A percentile compares a stretch with the other conserved stretches of the same genome.
phyloP scores from a whole-genome alignment of 352 stramenopile species.

The Albugo candida region DNA sequence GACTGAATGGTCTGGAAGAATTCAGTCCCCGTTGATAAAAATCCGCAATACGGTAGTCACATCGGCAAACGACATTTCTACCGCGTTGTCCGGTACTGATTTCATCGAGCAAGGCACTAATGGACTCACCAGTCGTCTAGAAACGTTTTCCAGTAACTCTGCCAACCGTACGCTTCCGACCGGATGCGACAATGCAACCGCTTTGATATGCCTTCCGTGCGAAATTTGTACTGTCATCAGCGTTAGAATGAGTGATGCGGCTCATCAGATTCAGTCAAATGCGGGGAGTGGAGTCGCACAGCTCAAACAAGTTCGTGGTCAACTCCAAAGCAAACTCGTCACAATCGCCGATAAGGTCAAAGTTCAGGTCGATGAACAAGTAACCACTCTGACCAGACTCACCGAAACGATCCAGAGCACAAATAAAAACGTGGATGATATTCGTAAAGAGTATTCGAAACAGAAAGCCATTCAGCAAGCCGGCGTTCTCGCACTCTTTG shows the following conservation, averaged over 20 bases:
- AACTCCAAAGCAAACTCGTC: constrained; percentile 23
- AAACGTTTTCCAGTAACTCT: constrained; percentile 13
- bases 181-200: constrained; percentile 8
- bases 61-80: constrained; percentile 14
- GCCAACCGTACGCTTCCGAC: constrained; percentile 13
- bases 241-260: constrained; percentile 9
- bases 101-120: constrained; percentile 25
- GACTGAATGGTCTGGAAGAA: constrained; percentile 18
- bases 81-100: constrained; percentile 14
- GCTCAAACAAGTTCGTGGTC: constrained; percentile 14
- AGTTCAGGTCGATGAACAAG: constrained; percentile 16
- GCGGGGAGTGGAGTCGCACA: constrained; percentile 14
- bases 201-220: constrained; percentile 20
- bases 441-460: constrained; percentile 17
- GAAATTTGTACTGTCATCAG: constrained; percentile 20
- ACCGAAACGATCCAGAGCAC: constrained; percentile 15
- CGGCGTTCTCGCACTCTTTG: constrained; percentile 33
- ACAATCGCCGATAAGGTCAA: constrained; percentile 16
- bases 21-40: constrained; percentile 19
- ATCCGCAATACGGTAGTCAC: constrained; percentile 21
- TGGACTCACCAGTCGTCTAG: constrained; percentile 14
- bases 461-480: constrained; percentile 20
- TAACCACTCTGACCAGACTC: constrained; percentile 12
- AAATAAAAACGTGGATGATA: constrained; percentile 14
- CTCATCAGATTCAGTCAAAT: constrained; percentile 17